Conservation (phyloP, 2,329 filamentous ascomycete genomes). For the Phaeosphaeriaceae sp. region DNA sequence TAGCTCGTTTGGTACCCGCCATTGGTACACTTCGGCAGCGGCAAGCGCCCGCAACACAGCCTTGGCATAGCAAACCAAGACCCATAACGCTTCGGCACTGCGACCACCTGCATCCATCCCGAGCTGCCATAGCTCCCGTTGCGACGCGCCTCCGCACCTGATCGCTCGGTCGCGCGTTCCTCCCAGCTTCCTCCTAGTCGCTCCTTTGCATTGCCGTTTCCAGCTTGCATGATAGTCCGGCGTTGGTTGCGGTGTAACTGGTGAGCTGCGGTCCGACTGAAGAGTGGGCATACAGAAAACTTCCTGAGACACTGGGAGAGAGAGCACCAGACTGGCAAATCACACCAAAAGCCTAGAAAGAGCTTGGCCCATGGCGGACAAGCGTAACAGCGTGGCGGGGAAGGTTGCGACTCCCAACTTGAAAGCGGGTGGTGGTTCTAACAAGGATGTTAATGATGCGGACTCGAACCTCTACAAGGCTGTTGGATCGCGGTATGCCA, state of each 20-base stretch:
- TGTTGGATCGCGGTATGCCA: conserved; percentile 66
- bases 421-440: conserved; percentile 52
- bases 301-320: too few relatives aligned
- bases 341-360: conserved; percentile 37
- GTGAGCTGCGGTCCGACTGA: conserved; percentile 26
- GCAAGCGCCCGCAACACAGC: conserved; percentile 20
- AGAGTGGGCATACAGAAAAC: conserved; percentile 11
- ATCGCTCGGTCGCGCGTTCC: conserved; percentile 31
- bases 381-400: conserved; percentile 62
- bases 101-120: conserved; percentile 19
- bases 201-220: conserved; percentile 48
- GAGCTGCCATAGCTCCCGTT: conserved; percentile 21
- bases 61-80: conserved; percentile 22
- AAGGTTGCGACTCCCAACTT: conserved; percentile 59
- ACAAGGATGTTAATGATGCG: conserved; percentile 55
- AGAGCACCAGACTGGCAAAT: neutral
- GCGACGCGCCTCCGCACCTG: conserved; percentile 26
- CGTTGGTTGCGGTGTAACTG: conserved; percentile 37
- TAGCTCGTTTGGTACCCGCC: neutral
- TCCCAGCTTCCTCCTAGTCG: conserved; percentile 43
- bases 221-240: conserved; percentile 45
- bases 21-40: conserved; percentile 1
- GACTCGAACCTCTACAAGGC: conserved; percentile 65
- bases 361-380: conserved; percentile 63
- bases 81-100: conserved; percentile 19